phyloP scores from a whole-genome alignment of 495 filamentous ascomycete species.

The Penicillium cataractarum region DNA sequence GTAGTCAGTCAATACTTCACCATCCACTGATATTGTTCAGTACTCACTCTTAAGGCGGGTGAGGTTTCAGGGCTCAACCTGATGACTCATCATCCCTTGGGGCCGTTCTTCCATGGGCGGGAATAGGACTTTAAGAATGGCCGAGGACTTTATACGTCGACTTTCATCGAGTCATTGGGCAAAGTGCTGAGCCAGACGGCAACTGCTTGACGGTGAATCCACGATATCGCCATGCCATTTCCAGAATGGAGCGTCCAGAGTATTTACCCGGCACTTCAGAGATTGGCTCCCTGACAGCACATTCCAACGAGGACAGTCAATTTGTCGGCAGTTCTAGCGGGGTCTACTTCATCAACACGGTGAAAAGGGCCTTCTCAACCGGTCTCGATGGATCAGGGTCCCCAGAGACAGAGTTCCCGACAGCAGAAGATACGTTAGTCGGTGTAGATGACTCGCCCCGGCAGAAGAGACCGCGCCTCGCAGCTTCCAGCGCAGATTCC shows the following conservation, averaged over 20 bases:
- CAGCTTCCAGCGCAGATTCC: conserved; percentile 19
- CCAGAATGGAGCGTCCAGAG: conserved; percentile 39
- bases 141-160: not conserved
- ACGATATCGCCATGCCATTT: conserved; percentile 20
- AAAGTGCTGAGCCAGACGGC: not conserved
- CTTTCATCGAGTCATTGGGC: not conserved
- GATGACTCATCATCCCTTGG: not conserved
- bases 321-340: conserved; percentile 49
- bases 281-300: conserved; percentile 44
- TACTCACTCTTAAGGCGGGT: too few relatives aligned
- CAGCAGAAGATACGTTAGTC: conserved; percentile 44
- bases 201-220: not conserved
- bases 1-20: not conserved
- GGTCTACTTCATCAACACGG: conserved; percentile 49
- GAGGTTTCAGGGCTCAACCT: not conserved
- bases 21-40: not conserved
- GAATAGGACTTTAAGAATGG: not conserved
- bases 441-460: conserved; percentile 33
- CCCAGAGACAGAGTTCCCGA: conserved; percentile 36
- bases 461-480: conserved; percentile 25
- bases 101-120: too few relatives aligned
- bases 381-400: conserved; percentile 26
- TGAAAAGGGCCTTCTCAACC: conserved; percentile 43
- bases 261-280: conserved; percentile 36
- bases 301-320: conserved; percentile 47